A percentile compares a stretch with the other conserved stretches of the same genome.
phyloP scores from a whole-genome alignment of 1,284 basidiomycete species.

The Ceratobasidium sp. region DNA sequence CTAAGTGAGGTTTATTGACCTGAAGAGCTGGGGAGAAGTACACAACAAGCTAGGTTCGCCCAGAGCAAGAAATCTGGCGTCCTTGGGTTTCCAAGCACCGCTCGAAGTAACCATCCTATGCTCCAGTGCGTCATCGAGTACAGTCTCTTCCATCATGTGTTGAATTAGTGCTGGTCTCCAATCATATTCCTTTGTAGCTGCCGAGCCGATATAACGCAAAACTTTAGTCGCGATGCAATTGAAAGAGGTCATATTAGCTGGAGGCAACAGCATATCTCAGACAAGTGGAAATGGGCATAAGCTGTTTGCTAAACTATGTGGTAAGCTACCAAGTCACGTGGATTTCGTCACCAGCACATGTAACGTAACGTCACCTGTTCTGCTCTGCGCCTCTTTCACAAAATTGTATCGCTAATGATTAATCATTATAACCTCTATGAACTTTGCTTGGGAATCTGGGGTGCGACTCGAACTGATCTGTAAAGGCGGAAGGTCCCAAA shows the following conservation, averaged over 20 bases:
- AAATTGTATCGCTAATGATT: too few species aligned
- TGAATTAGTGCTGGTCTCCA: constrained; percentile 26
- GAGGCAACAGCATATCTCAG: background rate
- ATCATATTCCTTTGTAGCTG: constrained; percentile 25
- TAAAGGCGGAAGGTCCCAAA: too few species aligned
- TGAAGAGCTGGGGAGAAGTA: background rate
- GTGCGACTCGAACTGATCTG: too few species aligned
- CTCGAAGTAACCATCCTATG: constrained; percentile 3
- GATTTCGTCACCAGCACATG: too few species aligned
- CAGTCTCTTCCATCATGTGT: constrained; percentile 38
- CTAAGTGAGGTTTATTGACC: background rate
- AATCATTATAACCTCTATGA: too few species aligned
- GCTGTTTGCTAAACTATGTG: too few species aligned
- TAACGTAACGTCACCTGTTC: too few species aligned
- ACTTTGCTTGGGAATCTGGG: too few species aligned
- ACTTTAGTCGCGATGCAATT: constrained; percentile 10
- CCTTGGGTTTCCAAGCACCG: background rate
- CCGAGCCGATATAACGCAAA: constrained; percentile 20
- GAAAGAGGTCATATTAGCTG: background rate
- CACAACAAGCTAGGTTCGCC: constrained; percentile 7
- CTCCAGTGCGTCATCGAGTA: constrained; percentile 11
- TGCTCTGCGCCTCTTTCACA: too few species aligned
- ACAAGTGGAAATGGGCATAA: background rate
- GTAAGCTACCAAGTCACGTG: too few species aligned
- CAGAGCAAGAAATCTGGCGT: constrained; percentile 15